Evolutionary conservation across 148 eudicot genomes (phyloP).

Genomic region (Chenopodium album): DNA sequence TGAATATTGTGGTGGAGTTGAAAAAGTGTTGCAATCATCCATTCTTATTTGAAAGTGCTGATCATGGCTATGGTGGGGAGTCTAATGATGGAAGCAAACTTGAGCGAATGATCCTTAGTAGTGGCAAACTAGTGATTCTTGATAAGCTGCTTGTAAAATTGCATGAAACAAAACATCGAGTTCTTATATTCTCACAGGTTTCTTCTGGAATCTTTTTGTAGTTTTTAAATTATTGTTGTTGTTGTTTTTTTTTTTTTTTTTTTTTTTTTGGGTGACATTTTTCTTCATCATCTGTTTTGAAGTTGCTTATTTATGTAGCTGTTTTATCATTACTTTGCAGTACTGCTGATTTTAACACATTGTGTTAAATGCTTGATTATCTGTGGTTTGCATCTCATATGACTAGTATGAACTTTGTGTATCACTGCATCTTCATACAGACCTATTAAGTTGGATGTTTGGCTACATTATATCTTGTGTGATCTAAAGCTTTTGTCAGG

Average conservation of each 20-base stretch:
- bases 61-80: constrained; percentile 98
- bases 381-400: neutral
- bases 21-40: constrained; percentile 99
- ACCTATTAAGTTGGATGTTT: neutral
- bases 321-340: too few species aligned
- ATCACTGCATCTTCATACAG: neutral
- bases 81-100: constrained; percentile 80
- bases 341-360: neutral
- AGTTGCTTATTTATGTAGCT: too few species aligned
- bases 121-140: constrained; percentile 94
- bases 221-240: neutral
- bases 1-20: constrained; percentile 98
- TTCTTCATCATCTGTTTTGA: neutral
- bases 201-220: constrained; percentile 5
- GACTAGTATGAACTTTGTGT: neutral
- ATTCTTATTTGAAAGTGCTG: constrained; percentile 98
- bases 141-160: constrained; percentile 90
- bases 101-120: constrained; percentile 83
- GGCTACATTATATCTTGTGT: neutral
- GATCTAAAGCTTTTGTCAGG: neutral
- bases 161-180: constrained; percentile 96
- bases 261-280: neutral
- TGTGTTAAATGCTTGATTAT: neutral
- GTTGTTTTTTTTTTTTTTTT: neutral
- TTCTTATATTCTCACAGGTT: constrained; percentile 97